Evolutionary conservation across 1,284 basidiomycete species (phyloP), one percentile per base, ranked within the genome.

Genomic region (Leccinum pachyderme): DNA sequence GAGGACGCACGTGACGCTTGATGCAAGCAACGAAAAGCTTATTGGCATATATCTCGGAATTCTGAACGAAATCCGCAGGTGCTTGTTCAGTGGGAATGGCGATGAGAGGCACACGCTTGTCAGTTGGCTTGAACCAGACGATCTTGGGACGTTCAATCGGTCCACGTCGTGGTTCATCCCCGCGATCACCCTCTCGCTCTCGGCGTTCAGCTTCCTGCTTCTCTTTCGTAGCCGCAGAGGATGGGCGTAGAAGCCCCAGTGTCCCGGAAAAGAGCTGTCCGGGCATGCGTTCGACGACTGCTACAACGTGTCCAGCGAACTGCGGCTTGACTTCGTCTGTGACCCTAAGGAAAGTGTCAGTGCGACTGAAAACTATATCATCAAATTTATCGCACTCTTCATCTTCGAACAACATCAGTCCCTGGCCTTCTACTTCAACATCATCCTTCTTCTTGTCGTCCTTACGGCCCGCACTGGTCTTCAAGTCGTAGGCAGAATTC

Each of bases 371-470:
- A 3, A 32, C 31, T 18, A 46, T 29, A 59, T 51, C 7, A 48
- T 51, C 7, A 48, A 51, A 50, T 29, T 35, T 8, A 18, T 75
- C 85, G 55, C 73, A 93, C 87, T 96, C 95, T 75, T 98, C 95
- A 66, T 99, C 97, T 65, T 98, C 96, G 61, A 99, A 96, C 54
- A 99, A 76, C 77, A 93, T 91, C 61, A 98, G 77, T 8, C 95
- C 96, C 73, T 98, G 96, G 7, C 97, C 97, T 77, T 99, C 97
- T 33, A 99, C 97, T 71, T 99, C 97, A 28, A 99, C 95, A 66
- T 99, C 97, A 68, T 99, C 97, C 76, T 98, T 98, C 81, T 98
- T 98, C 84, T 99, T 99, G 79, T 99, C 97, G 62, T 95, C 91
- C 76, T 92, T 95, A 67, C 95, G 89, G 49, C 86, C 87, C 31